Evolutionary conservation across 208 protist species (phyloP), one percentile per base, ranked within the genome.

Genomic region (Crithidia sp.): DNA sequence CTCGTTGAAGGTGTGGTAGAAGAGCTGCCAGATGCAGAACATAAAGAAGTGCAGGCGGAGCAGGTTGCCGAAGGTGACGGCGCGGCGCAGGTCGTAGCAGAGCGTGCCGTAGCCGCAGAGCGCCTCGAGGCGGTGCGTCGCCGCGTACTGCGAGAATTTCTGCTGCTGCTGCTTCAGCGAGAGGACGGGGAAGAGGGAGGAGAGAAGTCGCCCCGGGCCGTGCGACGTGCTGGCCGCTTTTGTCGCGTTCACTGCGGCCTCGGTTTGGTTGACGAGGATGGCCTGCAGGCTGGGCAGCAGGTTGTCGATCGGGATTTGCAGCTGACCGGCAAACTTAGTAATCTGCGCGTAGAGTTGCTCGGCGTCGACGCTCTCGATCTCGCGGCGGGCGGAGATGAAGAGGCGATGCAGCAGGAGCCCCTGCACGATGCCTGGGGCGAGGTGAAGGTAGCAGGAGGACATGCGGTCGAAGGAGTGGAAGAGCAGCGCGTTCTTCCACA

Each of bases 401-500:
- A 90, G 64, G 14, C 77, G 73, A 71, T 93, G 85, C 71, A 93
- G 65, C 19, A 89, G 58, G 63, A 93, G 49, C 28, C 77, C 67
- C 67, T 93, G 88, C 50, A 88, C 81, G 28, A 84, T 69, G 16
- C 74, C 76, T 5, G 85, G 88, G 43, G 77, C 77, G 7, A 93
- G 75, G 62, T 93, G 88, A 9, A 92, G 68, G 61, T 92, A 92
- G 71, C 82, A 83, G 4, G 84, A 89, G 4, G 85, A 85, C 87
- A 93, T 93, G 64, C 83, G 84, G 40, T 90, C 85, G 50, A 88
- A 87, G 41, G 79, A 84, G 79, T 93, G 85, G 62, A 90, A 88
- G 14, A 90, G 74, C 44, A 93, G 72, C n/a, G 83, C 83, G 56
- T 93, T 93, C 45, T 77, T 66, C 88, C 88, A 93, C 85, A 93